phyloP scores from a whole-genome alignment of 2,329 filamentous ascomycete genomes.

The Exophiala lecanii-corni region DNA sequence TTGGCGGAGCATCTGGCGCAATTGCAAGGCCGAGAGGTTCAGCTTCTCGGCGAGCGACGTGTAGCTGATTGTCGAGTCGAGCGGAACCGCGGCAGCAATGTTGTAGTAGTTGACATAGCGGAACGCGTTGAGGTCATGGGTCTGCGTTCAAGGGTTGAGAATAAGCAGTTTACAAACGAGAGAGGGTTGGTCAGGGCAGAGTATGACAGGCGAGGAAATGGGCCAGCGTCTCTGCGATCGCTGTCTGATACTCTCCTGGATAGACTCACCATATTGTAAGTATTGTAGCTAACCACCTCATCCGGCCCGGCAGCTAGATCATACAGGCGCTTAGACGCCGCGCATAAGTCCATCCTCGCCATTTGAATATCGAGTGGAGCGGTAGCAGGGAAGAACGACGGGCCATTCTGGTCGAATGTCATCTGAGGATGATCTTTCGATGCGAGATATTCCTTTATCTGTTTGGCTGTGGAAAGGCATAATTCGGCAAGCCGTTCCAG shows the following conservation, averaged over 20 bases:
- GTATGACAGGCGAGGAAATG: background rate
- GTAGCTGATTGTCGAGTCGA: constrained; percentile 18
- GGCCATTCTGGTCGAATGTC: constrained; percentile 20
- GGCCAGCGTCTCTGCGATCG: too few species aligned
- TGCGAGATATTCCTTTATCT: constrained; percentile 20
- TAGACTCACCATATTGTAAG: constrained; percentile 19
- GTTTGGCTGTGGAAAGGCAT: constrained; percentile 18
- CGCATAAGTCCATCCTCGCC: constrained; percentile 23
- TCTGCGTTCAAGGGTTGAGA: constrained; percentile 8
- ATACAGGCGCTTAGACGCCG: constrained; percentile 24
- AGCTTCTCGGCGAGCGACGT: constrained; percentile 12
- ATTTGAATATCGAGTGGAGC: constrained; percentile 17
- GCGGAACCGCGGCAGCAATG: constrained; percentile 14
- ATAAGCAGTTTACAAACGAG: background rate
- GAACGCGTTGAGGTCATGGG: constrained; percentile 21
- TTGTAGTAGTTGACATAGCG: constrained; percentile 18
- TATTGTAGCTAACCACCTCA: constrained; percentile 16
- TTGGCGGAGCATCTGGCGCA: constrained; percentile 20
- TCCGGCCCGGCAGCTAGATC: constrained; percentile 27
- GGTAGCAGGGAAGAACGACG: constrained; percentile 13
- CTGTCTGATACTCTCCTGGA: too few species aligned
- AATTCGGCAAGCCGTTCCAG: constrained; percentile 20
- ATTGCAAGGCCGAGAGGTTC: constrained; percentile 11
- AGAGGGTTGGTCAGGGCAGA: background rate
- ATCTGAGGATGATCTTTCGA: constrained; percentile 14